Base-by-base conservation (phyloP, 352 stramenopile species). In the Phytophthora aleatoria region DNA sequence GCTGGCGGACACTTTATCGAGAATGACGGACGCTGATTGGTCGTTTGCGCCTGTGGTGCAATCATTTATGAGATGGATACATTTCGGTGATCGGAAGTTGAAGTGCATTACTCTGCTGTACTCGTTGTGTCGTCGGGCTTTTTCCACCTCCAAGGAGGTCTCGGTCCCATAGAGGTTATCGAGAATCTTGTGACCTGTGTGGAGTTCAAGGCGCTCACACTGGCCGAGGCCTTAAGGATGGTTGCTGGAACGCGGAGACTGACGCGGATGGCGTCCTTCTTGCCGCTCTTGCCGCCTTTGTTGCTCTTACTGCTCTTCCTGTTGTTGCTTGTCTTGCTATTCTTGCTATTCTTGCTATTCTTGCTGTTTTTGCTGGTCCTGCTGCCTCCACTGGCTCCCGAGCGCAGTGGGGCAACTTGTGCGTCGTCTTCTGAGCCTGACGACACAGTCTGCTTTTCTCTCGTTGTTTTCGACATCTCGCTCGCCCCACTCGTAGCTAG, bases 21-120 rank as follows among this genome's bases (percentile, higher is more conserved):
- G 43, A 41, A 73, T 43, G 39, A 3, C 26, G 24, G 26, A 42
- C 20, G 45, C 12, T 61, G 51, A 59, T 54, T 63, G 61, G 54
- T 47, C 43, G 36, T 71, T 24, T 71, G 20, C 20, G 20, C 64
- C 15, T 43, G 51, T 62, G 50, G 0, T 15, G 36, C 54, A 58
- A 62, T 67, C 66, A 73, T 73, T 70, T 45, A 26, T 13, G 4
- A 53, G 1, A 61, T 71, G 43, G 58, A 26, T 68, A 68, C 44
- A 59, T n/a, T 63, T 59, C 47, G 64, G n/a, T 68, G 58, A 38
- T 67, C 56, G 56, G 6, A 47, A 27, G 30, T 59, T 63, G 56
- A 56, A 50, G 31, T 42, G 52, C n/a, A 38, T 45, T 45, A 27
- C 13, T 38, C 12, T 35, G 26, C 8, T 43, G 11, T 39, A 15